Evolutionary conservation across 2,329 filamentous ascomycete genomes (phyloP).

Genomic region (Hymenoscyphus fructigenus): DNA sequence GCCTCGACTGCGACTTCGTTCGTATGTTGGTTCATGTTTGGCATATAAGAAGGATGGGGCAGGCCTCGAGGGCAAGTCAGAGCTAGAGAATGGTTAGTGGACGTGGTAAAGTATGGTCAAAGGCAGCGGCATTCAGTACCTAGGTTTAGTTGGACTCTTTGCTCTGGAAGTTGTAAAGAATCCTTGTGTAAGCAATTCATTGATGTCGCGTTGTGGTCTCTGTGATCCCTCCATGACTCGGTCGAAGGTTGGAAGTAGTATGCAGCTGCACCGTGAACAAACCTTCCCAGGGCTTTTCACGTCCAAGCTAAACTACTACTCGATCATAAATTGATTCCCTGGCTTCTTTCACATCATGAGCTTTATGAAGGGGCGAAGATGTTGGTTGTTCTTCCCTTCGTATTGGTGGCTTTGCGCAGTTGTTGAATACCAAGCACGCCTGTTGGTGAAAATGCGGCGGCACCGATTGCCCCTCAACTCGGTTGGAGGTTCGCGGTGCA

Average conservation of each 20-base stretch:
- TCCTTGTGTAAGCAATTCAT: constrained; percentile 48
- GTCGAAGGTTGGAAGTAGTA: neutral
- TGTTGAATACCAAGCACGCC: neutral
- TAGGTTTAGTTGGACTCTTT: constrained; percentile 31
- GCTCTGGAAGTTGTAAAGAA: constrained; percentile 50
- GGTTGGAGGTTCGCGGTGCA: neutral
- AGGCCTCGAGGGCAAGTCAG: constrained; percentile 12
- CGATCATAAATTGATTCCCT: neutral
- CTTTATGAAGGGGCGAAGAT: neutral
- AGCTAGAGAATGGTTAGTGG: constrained; percentile 11
- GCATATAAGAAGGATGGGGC: constrained; percentile 16
- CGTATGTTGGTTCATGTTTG: constrained; percentile 11
- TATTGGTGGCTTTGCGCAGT: constrained; percentile 1
- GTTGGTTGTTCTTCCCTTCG: neutral
- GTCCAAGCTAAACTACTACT: neutral
- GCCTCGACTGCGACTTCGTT: constrained; percentile 26
- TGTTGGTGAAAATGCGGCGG: neutral
- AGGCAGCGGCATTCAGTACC: constrained; percentile 26
- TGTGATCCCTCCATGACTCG: constrained; percentile 19
- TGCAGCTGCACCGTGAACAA: constrained; percentile 6
- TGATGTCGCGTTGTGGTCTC: constrained; percentile 38
- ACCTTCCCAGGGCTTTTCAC: neutral
- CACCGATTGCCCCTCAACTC: constrained; percentile 1
- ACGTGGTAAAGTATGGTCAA: neutral
- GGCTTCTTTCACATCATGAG: neutral